These are phyloP conservation scores for Volvariella volvacea DNA, from an alignment of 1,284 basidiomycete genomes.

Conservation along the genomic window DNA sequence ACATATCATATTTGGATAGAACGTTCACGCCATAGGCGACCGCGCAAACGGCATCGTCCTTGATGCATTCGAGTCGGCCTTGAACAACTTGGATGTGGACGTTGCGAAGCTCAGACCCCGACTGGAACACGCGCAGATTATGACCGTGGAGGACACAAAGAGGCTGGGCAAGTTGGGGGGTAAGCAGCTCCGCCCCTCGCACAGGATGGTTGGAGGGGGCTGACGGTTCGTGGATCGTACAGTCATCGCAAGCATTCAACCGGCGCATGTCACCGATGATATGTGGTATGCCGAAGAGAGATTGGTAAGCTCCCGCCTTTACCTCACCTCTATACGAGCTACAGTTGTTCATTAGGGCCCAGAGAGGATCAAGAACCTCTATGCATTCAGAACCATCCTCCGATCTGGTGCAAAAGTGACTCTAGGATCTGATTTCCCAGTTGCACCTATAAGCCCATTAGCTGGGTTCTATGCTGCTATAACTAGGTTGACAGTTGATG, in stretches of 20 bases:
- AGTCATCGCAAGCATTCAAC: conserved; percentile 80
- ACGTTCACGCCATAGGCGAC: conserved; percentile 89
- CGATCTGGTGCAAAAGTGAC: conserved; percentile 58
- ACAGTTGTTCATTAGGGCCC: conserved; percentile 48
- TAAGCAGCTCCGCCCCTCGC: conserved; percentile 23
- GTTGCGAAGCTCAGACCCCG: conserved; percentile 67
- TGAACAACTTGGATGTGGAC: conserved; percentile 52
- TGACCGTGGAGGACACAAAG: conserved; percentile 64
- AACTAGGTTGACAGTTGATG: conserved; percentile 65
- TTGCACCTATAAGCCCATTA: conserved; percentile 75
- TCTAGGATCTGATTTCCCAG: conserved; percentile 89
- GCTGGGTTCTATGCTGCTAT: conserved; percentile 82
- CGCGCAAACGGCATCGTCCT: conserved; percentile 81
- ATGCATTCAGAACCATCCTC: conserved; percentile 75
- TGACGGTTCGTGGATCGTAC: too few species aligned
- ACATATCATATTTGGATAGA: too few species aligned
- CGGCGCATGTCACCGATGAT: conserved; percentile 82
- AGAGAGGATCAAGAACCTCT: conserved; percentile 77
- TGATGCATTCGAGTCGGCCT: conserved; percentile 69
- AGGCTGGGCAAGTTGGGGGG: conserved; percentile 76
- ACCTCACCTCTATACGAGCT: neutral
- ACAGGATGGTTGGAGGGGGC: too few species aligned
- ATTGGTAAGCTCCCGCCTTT: conserved; percentile 42
- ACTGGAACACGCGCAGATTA: conserved; percentile 87
- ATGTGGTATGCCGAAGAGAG: conserved; percentile 87